Base-by-base conservation (phyloP, 163 green algal species). In the Chlamydomonas reinhardtii region DNA sequence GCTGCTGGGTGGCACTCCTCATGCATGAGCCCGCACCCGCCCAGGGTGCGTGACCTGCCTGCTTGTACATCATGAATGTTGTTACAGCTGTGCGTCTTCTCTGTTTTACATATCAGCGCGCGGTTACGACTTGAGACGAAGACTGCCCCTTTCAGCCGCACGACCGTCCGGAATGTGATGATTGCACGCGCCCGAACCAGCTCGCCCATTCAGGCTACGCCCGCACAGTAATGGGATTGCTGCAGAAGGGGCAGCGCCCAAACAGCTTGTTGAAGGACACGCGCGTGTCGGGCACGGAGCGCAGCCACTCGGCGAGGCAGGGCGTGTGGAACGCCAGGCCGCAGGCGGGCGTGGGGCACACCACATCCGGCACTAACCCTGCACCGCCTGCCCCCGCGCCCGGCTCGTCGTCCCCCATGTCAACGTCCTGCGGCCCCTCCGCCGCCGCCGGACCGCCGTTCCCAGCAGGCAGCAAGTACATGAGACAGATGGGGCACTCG, bases 281-380 rank as follows among this genome's bases (percentile, higher is more conserved):
- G 17, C 70, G 54, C 27, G 70, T 86, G 35, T 79, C 70, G 5
- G 54, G 70, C 32, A 79, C 54, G 6, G 56, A 73, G 34, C 70
- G 80, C 70, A 86, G 69, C 80, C 82, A 88, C 31, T 76, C 82
- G 20, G 73, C 82, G 39, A 90, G 70, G 43, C 82, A 87, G 76
- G 75, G 54, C 11, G 77, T 62, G 61, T 90, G 76, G 70, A 90
- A 80, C 27, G 62, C 43, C 39, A 35, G 29, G 37, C 59, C 72
- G 39, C 82, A 84, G 31, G 77, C 77, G 37, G 54, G 31, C 27
- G 76, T 84, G 48, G 75, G 74, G 31, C 83, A 83, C n/a, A 70
- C 52, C 83, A 89, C 74, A 5, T 83, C 74, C 2, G 65, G 74
- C 37, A 78, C 66, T 65, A 77, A 31, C 8, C 83, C 73, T 0